phyloP scores from a whole-genome alignment of 306 rosid species.

The Fragaria nilgerrensis region DNA sequence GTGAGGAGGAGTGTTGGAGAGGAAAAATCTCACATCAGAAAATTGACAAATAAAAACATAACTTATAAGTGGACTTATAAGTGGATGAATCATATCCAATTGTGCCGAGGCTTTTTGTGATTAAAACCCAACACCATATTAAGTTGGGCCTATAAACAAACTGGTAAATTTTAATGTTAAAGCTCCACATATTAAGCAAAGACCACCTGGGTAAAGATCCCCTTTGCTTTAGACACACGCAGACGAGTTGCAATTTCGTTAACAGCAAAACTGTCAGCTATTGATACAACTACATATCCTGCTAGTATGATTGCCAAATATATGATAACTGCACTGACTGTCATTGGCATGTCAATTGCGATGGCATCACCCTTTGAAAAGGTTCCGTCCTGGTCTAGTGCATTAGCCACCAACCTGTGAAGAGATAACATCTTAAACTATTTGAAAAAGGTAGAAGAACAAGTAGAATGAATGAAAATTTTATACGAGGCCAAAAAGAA shows the following conservation, averaged over 20 bases:
- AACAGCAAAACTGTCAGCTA: conserved; percentile 88
- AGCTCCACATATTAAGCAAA: background rate
- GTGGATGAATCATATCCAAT: too few relatives aligned
- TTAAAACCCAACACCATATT: too few relatives aligned
- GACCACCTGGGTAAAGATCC: conserved; percentile 78
- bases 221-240: conserved; percentile 74
- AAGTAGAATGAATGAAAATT: background rate
- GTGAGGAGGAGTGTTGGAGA: too few relatives aligned
- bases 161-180: background rate
- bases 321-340: conserved; percentile 67
- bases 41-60: too few relatives aligned
- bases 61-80: too few relatives aligned
- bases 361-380: conserved; percentile 86
- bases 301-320: conserved; percentile 74
- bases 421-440: background rate
- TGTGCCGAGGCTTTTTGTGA: too few relatives aligned
- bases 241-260: conserved; percentile 75
- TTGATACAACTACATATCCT: conserved; percentile 80
- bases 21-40: too few relatives aligned
- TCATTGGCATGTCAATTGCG: conserved; percentile 93
- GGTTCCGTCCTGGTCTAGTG: conserved; percentile 39
- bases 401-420: conserved; percentile 78
- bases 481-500: too few relatives aligned
- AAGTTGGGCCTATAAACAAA: background rate
- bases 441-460: background rate